These are phyloP conservation scores for Mucor lusitanicus DNA, from an alignment of 371 early-diverging fungal genomes.

Conservation along the genomic window DNA sequence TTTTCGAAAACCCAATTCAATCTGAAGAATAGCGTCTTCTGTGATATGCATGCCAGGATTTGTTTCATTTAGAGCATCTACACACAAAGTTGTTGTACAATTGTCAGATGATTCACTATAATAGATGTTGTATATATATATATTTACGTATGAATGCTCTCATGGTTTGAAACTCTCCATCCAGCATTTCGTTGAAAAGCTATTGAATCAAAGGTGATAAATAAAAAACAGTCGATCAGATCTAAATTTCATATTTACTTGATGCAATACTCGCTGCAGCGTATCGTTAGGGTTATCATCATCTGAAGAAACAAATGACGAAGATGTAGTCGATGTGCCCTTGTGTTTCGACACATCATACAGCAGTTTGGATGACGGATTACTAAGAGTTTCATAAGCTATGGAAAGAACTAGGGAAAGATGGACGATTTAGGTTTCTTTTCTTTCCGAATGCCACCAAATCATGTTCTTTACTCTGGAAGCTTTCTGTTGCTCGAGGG, in stretches of 20 bases:
- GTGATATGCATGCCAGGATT: conserved; percentile 61
- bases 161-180: conserved; percentile 69
- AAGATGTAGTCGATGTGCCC: conserved; percentile 34
- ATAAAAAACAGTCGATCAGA: neutral
- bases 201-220: conserved; percentile 16
- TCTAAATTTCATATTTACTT: conserved; percentile 33
- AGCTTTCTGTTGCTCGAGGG: conserved; percentile 37
- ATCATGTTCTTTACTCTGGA: conserved; percentile 34
- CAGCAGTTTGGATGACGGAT: conserved; percentile 54
- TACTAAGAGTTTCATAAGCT: conserved; percentile 65
- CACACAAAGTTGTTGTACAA: neutral
- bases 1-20: conserved; percentile 59
- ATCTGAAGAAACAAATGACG: conserved; percentile 29
- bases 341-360: conserved; percentile 57
- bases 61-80: conserved; percentile 52
- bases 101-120: conserved; percentile 7
- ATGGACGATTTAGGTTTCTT: neutral
- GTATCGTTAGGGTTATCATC: conserved; percentile 47
- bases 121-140: neutral
- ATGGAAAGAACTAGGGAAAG: conserved; percentile 48
- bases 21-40: conserved; percentile 62
- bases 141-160: conserved; percentile 66
- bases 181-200: conserved; percentile 67
- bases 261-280: conserved; percentile 58
- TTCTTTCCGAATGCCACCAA: neutral